A percentile compares a stretch with the other conserved stretches of the same genome.
These are phyloP conservation scores for Dendrostoma leiphaemia DNA, from an alignment of 2,329 filamentous ascomycete species.

Conservation along the genomic window DNA sequence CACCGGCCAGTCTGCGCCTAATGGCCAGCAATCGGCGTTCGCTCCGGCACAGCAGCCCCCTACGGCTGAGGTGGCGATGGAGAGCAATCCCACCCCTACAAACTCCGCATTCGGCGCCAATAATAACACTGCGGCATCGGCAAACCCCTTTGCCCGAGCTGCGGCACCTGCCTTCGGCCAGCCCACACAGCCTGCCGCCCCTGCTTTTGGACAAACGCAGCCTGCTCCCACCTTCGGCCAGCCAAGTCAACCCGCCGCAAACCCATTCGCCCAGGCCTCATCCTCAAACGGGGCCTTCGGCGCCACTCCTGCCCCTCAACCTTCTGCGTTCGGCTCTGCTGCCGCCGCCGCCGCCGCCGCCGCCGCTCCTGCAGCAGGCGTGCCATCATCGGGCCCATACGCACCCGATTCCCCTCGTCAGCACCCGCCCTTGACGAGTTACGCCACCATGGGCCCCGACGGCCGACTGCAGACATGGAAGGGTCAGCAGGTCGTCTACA, in stretches of 20 bases:
- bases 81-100: slow-evolving; percentile 10
- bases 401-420: slow-evolving; percentile 25
- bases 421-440: slow-evolving; percentile 30
- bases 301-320: not conserved
- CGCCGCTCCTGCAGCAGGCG: not conserved
- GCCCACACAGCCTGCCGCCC: slow-evolving; percentile 20
- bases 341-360: not conserved
- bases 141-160: slow-evolving; percentile 1
- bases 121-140: slow-evolving; percentile 5
- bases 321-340: not conserved
- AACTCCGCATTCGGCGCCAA: slow-evolving; percentile 24
- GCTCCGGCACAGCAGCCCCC: slow-evolving; percentile 19
- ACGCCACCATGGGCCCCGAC: slow-evolving; percentile 24
- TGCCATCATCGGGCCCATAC: slow-evolving; percentile 21
- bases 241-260: slow-evolving; percentile 21
- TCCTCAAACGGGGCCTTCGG: slow-evolving; percentile 1
- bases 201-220: not conserved
- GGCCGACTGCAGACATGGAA: slow-evolving; percentile 30
- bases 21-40: slow-evolving; percentile 20
- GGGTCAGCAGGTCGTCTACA: slow-evolving; percentile 29
- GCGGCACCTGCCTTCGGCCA: slow-evolving; percentile 26
- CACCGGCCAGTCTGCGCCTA: slow-evolving; percentile 14
- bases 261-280: slow-evolving; percentile 3
- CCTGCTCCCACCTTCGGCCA: slow-evolving; percentile 25
- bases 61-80: slow-evolving; percentile 15